Evolutionary conservation across 2,329 filamentous ascomycete species (phyloP).

Genomic region (Penicillium capsulatum): DNA sequence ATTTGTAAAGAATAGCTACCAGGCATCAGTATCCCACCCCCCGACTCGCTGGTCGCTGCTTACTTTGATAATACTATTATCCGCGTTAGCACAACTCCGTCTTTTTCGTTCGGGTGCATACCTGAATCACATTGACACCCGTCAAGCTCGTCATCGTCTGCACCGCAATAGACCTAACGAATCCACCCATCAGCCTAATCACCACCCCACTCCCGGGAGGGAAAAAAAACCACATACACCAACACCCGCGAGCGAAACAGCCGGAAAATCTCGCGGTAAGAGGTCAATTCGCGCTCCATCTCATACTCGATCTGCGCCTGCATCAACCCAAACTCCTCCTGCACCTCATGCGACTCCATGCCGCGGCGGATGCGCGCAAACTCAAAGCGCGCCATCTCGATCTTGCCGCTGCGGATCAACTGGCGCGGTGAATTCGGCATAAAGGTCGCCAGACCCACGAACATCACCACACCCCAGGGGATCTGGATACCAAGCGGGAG

Average conservation of each 20-base stretch:
- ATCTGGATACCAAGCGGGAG: slow-evolving; percentile 54
- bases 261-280: slow-evolving; percentile 50
- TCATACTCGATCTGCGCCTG: slow-evolving; percentile 54
- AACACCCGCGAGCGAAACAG: slow-evolving; percentile 51
- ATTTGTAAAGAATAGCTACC: slow-evolving; percentile 53
- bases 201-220: background rate
- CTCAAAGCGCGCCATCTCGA: slow-evolving; percentile 47
- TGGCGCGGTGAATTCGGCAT: slow-evolving; percentile 56
- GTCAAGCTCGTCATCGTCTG: slow-evolving; percentile 57
- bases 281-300: slow-evolving; percentile 53
- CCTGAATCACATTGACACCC: slow-evolving; percentile 56
- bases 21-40: too few species aligned
- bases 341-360: slow-evolving; percentile 42
- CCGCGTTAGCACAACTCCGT: too few species aligned
- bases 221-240: too few species aligned
- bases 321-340: slow-evolving; percentile 55
- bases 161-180: slow-evolving; percentile 48
- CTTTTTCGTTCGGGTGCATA: slow-evolving; percentile 20
- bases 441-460: slow-evolving; percentile 52
- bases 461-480: slow-evolving; percentile 54
- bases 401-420: slow-evolving; percentile 49
- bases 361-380: slow-evolving; percentile 50
- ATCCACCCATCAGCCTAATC: background rate
- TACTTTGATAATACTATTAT: slow-evolving; percentile 37
- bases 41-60: too few species aligned